A percentile compares a stretch with the other conserved stretches of the same genome.
Conservation (phyloP, 306 rosid genomes). For the Castanopsis chinensis region DNA sequence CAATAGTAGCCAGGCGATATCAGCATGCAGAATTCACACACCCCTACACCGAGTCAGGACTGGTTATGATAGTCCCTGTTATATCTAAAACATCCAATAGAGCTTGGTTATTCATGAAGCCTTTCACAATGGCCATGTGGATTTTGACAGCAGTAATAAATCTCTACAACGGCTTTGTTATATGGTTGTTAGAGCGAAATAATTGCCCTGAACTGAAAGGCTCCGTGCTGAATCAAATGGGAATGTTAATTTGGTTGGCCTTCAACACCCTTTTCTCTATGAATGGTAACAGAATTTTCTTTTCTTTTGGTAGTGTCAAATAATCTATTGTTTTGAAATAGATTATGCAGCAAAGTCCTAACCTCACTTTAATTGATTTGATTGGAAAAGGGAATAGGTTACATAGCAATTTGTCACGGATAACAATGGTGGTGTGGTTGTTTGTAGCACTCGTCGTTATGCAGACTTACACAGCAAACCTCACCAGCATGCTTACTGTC, state of each 20-base stretch:
- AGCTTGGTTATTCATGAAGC: conserved; percentile 43
- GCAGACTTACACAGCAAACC: conserved; percentile 51
- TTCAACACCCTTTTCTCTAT: conserved; percentile 39
- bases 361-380: not conserved
- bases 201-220: conserved; percentile 27
- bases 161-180: conserved; percentile 45
- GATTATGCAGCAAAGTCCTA: not conserved
- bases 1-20: conserved; percentile 28
- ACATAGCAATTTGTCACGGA: conserved; percentile 41
- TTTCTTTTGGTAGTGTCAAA: not conserved
- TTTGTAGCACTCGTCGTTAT: conserved; percentile 47
- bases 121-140: conserved; percentile 51
- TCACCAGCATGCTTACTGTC: conserved; percentile 46
- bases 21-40: conserved; percentile 41
- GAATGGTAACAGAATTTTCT: conserved; percentile 28
- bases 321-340: not conserved
- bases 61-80: conserved; percentile 47
- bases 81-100: conserved; percentile 15
- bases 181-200: conserved; percentile 46
- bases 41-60: conserved; percentile 45
- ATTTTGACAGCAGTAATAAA: conserved; percentile 18
- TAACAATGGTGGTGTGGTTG: conserved; percentile 52
- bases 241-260: conserved; percentile 40
- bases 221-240: conserved; percentile 38
- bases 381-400: conserved; percentile 30